Conservation (phyloP, 2,329 filamentous ascomycete genomes). For the Corynespora cassiicola region DNA sequence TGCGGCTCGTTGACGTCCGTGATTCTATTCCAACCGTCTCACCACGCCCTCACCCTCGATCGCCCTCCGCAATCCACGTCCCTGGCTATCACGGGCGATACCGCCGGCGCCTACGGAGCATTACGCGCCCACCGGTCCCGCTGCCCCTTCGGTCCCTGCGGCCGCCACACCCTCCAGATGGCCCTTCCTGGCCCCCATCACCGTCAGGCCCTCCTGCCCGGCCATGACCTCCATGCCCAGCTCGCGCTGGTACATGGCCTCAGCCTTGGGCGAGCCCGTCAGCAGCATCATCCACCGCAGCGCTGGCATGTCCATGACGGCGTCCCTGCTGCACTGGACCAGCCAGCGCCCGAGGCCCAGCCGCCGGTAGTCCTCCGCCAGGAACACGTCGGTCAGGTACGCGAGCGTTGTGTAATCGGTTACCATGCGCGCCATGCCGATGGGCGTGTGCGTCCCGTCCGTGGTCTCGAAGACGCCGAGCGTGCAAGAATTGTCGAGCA, state of each 20-base stretch:
- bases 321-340: conserved; percentile 65
- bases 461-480: conserved; percentile 34
- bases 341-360: conserved; percentile 71
- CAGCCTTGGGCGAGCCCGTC: conserved; percentile 30
- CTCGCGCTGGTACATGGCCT: conserved; percentile 31
- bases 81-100: no score
- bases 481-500: conserved; percentile 41
- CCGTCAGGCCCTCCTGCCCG: conserved; percentile 22
- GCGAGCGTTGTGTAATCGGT: conserved; percentile 74
- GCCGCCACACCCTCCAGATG: conserved; percentile 15
- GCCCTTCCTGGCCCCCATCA: conserved; percentile 31
- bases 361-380: conserved; percentile 65
- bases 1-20: no score
- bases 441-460: conserved; percentile 36
- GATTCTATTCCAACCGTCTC: no score
- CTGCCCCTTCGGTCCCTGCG: conserved; percentile 13
- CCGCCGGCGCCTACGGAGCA: no score
- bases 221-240: conserved; percentile 35
- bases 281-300: conserved; percentile 55
- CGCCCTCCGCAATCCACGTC: no score
- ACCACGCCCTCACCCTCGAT: conserved; percentile 11
- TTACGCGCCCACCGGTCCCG: conserved; percentile 6
- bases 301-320: conserved; percentile 63
- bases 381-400: conserved; percentile 74
- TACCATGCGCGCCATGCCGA: conserved; percentile 69